Base-by-base conservation (phyloP, 164 flowering plant genomes). In the Echeveria elegans region DNA sequence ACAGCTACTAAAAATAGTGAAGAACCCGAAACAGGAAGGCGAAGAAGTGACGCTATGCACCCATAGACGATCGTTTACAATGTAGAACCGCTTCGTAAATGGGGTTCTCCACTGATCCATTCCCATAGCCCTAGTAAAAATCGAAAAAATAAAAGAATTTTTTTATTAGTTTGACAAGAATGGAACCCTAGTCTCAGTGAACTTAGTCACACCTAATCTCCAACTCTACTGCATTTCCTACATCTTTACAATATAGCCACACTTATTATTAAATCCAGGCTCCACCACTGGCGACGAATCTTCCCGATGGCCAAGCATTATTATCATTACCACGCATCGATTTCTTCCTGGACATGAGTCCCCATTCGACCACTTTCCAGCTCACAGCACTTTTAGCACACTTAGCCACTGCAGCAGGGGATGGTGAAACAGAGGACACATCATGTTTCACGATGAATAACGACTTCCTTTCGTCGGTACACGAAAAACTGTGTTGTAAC, bases 41-140 rank as follows among this genome's bases (percentile, higher is more conserved):
- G 58, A 21, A 52, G 37, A 3, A 3, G 37, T n/a, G 7, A 34
- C 14, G 58, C 58, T 56, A 56, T 56, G 16, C 61, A 26, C 19
- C 61, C 15, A 21, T 21, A 12, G 31, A 56, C 28, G 31, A 56
- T 56, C 32, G 26, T 56, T 56, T 56, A 28, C 61, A 56, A 19
- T 56, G 61, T 26, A 56, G 61, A 2, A 56, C 32, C 11, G 61
- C 61, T 28, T 56, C 61, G 32, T 56, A 28, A 26, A 56, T 56
- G 1, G 61, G 61, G 23, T 56, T 56, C 18, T 56, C 61, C 4
- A 23, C 58, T 2, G 29, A 6, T 18, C 28, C 24, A 21, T 21
- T 48, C 56, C 23, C 56, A 14, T 48, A 48, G n/a, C n/a, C n/a
- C n/a, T n/a, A n/a, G n/a, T n/a, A n/a, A n/a, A n/a, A n/a, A n/a